Percentiles rank a stretch among this genome's conserved stretches.
Conservation (phyloP, 2,329 filamentous ascomycete genomes). For the Sporothrix inflata region DNA sequence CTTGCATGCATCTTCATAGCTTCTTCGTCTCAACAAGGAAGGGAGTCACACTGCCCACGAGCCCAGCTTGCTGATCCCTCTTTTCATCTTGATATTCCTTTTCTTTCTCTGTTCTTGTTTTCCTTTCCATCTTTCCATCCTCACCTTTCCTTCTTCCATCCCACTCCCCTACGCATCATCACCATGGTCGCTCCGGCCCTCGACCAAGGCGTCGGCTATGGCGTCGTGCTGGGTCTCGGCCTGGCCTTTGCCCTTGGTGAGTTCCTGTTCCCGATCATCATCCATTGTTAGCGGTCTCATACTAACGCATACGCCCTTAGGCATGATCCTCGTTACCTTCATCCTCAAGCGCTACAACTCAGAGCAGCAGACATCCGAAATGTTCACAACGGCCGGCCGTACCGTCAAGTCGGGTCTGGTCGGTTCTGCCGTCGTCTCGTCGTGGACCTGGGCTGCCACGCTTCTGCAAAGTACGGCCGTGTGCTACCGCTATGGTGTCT, state of each 20-base stretch:
- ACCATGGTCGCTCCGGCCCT: slow-evolving; percentile 46
- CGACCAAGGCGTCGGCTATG: slow-evolving; percentile 72
- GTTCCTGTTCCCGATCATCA: neutral
- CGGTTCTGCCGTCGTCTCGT: slow-evolving; percentile 85
- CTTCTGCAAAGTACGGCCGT: slow-evolving; percentile 79
- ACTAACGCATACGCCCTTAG: slow-evolving; percentile 30
- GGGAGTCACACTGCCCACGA: neutral
- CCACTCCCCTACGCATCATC: neutral
- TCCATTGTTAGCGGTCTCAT: neutral
- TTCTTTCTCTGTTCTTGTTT: neutral
- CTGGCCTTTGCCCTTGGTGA: slow-evolving; percentile 71
- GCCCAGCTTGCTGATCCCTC: neutral
- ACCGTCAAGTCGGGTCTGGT: slow-evolving; percentile 89
- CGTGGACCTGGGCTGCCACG: slow-evolving; percentile 91
- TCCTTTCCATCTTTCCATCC: neutral
- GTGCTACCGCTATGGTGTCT: slow-evolving; percentile 76
- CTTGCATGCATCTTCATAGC: neutral
- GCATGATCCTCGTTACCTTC: slow-evolving; percentile 46
- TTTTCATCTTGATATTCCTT: neutral
- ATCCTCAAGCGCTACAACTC: slow-evolving; percentile 47
- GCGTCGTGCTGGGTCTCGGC: slow-evolving; percentile 74
- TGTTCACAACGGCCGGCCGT: slow-evolving; percentile 86
- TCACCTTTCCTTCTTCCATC: neutral
- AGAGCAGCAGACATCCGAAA: slow-evolving; percentile 87
- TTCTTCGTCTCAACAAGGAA: neutral